phyloP scores from a whole-genome alignment of 2,329 filamentous ascomycete genomes.

The Aspergillaceae sp. region DNA sequence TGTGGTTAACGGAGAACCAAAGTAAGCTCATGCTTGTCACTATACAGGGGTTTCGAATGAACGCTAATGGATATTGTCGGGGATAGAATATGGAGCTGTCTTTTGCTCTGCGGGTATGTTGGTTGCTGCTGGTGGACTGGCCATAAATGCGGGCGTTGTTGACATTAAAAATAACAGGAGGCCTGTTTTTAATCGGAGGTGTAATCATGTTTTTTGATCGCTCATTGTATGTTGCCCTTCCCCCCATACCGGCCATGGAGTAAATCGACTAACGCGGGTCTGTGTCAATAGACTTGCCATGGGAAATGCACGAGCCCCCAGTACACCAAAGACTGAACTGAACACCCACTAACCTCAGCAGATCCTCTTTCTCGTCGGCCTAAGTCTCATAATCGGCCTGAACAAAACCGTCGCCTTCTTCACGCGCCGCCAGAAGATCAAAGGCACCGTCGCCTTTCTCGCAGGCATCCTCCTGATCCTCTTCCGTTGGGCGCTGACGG shows the following conservation, averaged over 20 bases:
- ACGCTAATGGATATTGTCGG: slow-evolving; percentile 10
- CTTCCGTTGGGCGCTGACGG: slow-evolving; percentile 80
- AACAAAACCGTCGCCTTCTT: slow-evolving; percentile 92
- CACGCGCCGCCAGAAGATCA: slow-evolving; percentile 82
- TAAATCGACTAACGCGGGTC: slow-evolving; percentile 2
- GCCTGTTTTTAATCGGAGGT: slow-evolving; percentile 88
- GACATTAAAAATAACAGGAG: slow-evolving; percentile 49
- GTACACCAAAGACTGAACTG: not conserved
- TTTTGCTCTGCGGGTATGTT: slow-evolving; percentile 94
- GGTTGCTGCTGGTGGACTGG: slow-evolving; percentile 3
- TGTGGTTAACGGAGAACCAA: slow-evolving; percentile 94
- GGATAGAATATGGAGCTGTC: slow-evolving; percentile 82
- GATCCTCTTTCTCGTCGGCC: slow-evolving; percentile 96
- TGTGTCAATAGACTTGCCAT: slow-evolving; percentile 66
- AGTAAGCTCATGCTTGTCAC: slow-evolving; percentile 50
- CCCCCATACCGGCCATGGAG: not conserved
- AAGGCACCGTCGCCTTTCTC: slow-evolving; percentile 83
- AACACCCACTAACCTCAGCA: slow-evolving; percentile 29
- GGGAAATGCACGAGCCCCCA: slow-evolving; percentile 64
- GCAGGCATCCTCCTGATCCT: slow-evolving; percentile 76
- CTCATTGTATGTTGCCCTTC: slow-evolving; percentile 60
- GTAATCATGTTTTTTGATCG: slow-evolving; percentile 97
- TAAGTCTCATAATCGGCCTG: slow-evolving; percentile 89
- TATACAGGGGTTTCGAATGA: too few species aligned
- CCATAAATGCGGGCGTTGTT: not conserved